Conservation (phyloP, 139 green algal genomes). For the Chlorella sp. region DNA sequence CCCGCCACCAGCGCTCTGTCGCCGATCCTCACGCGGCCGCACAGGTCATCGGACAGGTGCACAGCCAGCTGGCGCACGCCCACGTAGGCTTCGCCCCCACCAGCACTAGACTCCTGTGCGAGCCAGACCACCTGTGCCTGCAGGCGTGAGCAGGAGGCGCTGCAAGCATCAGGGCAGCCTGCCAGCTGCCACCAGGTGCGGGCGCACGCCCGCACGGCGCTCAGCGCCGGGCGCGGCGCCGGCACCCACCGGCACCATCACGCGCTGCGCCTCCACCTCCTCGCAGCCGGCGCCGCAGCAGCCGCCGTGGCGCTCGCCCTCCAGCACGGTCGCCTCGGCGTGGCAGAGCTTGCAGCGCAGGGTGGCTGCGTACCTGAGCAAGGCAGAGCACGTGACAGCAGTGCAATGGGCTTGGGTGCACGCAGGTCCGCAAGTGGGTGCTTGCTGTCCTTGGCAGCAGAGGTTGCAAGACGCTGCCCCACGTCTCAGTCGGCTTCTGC, state of each 20-base stretch:
- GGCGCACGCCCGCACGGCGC: background rate
- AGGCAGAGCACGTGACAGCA: background rate
- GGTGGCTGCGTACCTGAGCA: background rate
- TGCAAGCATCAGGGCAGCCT: background rate
- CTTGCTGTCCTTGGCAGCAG: background rate
- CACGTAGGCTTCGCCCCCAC: background rate
- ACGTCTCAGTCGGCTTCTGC: background rate
- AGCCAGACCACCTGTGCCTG: slow-evolving; percentile 25
- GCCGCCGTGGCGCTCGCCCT: background rate
- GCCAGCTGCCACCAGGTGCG: background rate
- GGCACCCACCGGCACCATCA: slow-evolving; percentile 17
- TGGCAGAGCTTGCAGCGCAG: background rate
- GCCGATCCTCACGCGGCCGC: background rate
- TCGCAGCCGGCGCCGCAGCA: slow-evolving; percentile 2
- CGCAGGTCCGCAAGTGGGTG: background rate
- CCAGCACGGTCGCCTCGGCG: background rate
- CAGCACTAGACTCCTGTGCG: background rate
- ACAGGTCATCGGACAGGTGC: slow-evolving; percentile 17
- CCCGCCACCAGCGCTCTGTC: slow-evolving; percentile 14
- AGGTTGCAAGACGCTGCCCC: background rate
- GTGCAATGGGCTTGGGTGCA: background rate
- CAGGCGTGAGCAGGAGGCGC: background rate
- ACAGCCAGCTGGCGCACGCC: background rate
- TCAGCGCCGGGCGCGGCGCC: too few species aligned
- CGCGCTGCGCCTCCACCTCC: slow-evolving; percentile 9